Conservation (phyloP, 176 grass and related monocot genomes). For the Lolium rigidum region DNA sequence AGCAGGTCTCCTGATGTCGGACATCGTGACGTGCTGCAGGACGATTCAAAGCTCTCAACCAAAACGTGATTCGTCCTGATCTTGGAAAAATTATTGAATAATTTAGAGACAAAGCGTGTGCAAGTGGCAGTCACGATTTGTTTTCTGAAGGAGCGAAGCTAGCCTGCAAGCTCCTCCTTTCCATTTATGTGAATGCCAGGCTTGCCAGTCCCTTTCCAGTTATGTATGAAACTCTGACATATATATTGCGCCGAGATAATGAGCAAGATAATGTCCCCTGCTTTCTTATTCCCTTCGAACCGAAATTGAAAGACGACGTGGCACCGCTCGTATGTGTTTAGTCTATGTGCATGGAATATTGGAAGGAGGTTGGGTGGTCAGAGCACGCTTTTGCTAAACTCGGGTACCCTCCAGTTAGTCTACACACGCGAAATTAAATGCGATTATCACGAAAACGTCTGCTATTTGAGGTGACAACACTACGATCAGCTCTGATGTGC, state of each 20-base stretch:
- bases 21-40: not conserved
- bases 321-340: not conserved
- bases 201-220: not conserved
- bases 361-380: slow-evolving; percentile 32
- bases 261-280: not conserved
- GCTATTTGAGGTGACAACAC: slow-evolving; percentile 1
- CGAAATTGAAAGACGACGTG: slow-evolving; percentile 27
- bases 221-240: not conserved
- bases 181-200: not conserved
- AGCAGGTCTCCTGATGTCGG: slow-evolving; percentile 1
- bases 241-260: not conserved
- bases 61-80: not conserved
- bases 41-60: not conserved
- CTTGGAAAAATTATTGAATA: not conserved
- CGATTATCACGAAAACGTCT: not conserved
- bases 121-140: not conserved
- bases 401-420: not conserved
- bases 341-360: not conserved
- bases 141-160: not conserved
- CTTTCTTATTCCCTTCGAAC: not conserved
- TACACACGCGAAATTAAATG: not conserved
- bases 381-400: slow-evolving; percentile 24
- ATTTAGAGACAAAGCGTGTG: not conserved
- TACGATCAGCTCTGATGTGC: not conserved
- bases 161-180: slow-evolving; percentile 10